Evolutionary conservation across 2,329 filamentous ascomycete species (phyloP), one percentile per base, ranked within the genome.

Genomic region (Diaporthe amygdali): DNA sequence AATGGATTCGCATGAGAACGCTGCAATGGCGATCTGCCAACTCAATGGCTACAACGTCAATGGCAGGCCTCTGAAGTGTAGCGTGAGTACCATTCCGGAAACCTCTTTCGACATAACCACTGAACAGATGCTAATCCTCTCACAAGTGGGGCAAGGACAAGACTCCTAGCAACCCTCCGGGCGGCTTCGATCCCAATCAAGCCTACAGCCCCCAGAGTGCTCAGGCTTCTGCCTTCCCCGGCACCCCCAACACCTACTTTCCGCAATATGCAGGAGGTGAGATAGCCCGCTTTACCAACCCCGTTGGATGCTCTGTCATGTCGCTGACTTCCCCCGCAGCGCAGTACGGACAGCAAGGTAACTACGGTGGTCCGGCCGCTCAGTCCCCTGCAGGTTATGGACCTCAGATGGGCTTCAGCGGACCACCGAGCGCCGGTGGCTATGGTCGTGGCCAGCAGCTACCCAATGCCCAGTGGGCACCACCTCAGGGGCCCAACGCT

Each of bases 21-120:
- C 96, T 3, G 95, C 96, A 68, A 97, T 97, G 93, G 95, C 95
- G 41, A 99, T 99, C 79, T 99, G 96, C 84, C 95, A 98, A 81
- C 89, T 99, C 79, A 98, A 96, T 78, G 96, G 96, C 39, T 99
- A 98, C 86, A 97, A 98, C 76, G 96, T 99, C 77, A 98, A 99
- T 78, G 96, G 96, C 66, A 92, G 96, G 75, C 96, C 96, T 67
- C 84, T 99, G 77, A 99, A 99, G 89, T 99, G 96, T 89, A 98
- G 96, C 83, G 96, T 98, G 93, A 86, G 96, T 92, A 8, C 44
- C 39, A 17, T 44, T 14, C 17, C 14, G 41, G n/a, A 34, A 47
- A 66, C 25, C 51, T 61, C 61, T 52, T 54, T 20, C 68, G n/a
- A 49, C 70, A 17, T 63, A 25, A 9, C 49, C 6, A 49, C 77